phyloP scores from a whole-genome alignment of 768 basidiomycete species.

The Lentinula sp. region DNA sequence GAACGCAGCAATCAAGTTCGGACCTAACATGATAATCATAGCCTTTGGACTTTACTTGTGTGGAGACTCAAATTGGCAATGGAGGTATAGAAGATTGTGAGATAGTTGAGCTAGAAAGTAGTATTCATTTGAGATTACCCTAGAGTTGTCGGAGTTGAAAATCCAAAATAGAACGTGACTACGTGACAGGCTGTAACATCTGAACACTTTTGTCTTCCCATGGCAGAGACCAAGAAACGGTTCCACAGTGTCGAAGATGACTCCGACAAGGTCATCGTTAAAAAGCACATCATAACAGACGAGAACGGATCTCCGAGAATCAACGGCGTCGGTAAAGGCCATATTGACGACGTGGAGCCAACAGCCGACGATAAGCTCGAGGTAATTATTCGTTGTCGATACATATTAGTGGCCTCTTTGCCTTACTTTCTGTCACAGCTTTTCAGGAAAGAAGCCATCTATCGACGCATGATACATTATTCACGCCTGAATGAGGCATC shows the following conservation, averaged over 20 bases:
- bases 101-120: constrained; percentile 50
- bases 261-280: constrained; percentile 35
- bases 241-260: constrained; percentile 42
- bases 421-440: constrained; percentile 33
- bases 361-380: constrained; percentile 45
- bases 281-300: constrained; percentile 51
- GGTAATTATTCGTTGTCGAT: constrained; percentile 31
- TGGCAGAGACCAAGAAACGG: constrained; percentile 52
- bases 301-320: constrained; percentile 46
- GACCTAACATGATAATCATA: constrained; percentile 17
- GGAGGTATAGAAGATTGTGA: constrained; percentile 81
- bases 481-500: constrained; percentile 68
- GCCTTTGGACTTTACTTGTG: constrained; percentile 78
- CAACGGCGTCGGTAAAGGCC: constrained; percentile 37
- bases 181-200: constrained; percentile 3
- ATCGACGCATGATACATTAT: constrained; percentile 79
- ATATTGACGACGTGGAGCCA: constrained; percentile 37
- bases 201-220: not conserved
- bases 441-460: constrained; percentile 86
- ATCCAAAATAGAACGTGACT: not conserved
- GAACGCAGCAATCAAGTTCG: too few relatives aligned
- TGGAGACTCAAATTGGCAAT: constrained; percentile 90
- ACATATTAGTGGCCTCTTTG: constrained; percentile 8
- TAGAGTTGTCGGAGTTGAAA: constrained; percentile 1
- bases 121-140: constrained; percentile 23